phyloP scores from a whole-genome alignment of 441 rosid species.

The Pelargonium hybrid region DNA sequence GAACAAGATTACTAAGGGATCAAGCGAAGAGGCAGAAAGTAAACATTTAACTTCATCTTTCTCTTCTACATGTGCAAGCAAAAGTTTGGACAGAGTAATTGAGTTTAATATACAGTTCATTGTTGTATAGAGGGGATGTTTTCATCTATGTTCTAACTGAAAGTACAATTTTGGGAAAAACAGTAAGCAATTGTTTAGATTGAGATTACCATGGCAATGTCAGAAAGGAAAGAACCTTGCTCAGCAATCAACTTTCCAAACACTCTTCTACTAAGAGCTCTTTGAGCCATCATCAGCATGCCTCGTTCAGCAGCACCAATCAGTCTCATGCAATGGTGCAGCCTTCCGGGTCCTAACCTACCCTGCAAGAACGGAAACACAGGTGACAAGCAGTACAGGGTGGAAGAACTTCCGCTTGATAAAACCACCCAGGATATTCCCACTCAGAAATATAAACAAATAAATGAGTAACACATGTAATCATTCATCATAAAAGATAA shows the following conservation, averaged over 20 bases:
- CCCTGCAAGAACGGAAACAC: conserved; percentile 48
- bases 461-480: too few species aligned
- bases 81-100: not conserved
- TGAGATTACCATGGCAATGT: conserved; percentile 62
- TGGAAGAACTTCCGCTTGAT: too few species aligned
- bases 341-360: conserved; percentile 93
- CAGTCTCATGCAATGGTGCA: conserved; percentile 97
- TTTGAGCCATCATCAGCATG: conserved; percentile 82
- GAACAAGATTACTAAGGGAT: not conserved
- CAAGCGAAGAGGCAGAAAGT: too few species aligned
- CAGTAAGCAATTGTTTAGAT: not conserved
- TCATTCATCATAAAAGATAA: too few species aligned
- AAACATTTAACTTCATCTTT: not conserved
- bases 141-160: too few species aligned
- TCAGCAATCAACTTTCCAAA: conserved; percentile 83
- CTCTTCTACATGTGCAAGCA: not conserved
- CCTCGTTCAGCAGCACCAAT: conserved; percentile 97
- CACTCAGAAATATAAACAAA: too few species aligned
- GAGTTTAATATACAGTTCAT: not conserved
- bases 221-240: conserved; percentile 83
- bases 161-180: not conserved
- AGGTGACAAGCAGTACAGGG: not conserved
- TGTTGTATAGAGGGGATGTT: not conserved
- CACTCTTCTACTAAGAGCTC: conserved; percentile 68
- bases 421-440: too few species aligned